A percentile compares a stretch with the other conserved stretches of the same genome.
phyloP scores from a whole-genome alignment of 805 yeast species.

The Hanseniaspora valbyensis region DNA sequence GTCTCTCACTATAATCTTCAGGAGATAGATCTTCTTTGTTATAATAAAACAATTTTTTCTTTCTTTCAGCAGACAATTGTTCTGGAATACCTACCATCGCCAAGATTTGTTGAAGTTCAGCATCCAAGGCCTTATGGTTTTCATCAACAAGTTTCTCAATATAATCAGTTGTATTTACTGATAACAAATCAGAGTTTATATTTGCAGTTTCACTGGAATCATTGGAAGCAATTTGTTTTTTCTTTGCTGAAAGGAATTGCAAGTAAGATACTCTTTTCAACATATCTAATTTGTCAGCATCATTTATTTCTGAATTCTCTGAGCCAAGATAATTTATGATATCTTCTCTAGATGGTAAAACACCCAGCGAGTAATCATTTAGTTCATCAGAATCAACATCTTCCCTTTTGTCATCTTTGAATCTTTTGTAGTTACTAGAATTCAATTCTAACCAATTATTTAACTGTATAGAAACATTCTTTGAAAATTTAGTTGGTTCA shows the following conservation, averaged over 20 bases:
- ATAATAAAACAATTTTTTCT: background rate
- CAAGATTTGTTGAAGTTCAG: constrained; percentile 25
- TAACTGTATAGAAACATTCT: constrained; percentile 45
- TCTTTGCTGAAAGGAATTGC: constrained; percentile 45
- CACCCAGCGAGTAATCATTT: constrained; percentile 18
- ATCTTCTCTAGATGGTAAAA: constrained; percentile 48
- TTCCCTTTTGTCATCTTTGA: constrained; percentile 28
- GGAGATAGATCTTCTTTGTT: constrained; percentile 20
- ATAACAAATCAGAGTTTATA: background rate
- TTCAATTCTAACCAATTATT: constrained; percentile 45
- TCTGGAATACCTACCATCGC: constrained; percentile 18
- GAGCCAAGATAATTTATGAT: constrained; percentile 45
- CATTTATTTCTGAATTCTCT: constrained; percentile 36
- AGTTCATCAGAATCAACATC: constrained; percentile 17
- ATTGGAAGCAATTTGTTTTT: constrained; percentile 25
- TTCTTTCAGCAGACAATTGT: constrained; percentile 13
- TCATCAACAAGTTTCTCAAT: constrained; percentile 19
- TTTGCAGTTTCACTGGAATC: background rate
- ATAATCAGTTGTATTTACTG: constrained; percentile 16
- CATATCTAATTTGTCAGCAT: constrained; percentile 57
- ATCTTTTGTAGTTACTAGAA: constrained; percentile 23
- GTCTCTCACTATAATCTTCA: background rate
- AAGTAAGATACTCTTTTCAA: constrained; percentile 60
- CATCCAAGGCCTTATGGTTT: constrained; percentile 26
- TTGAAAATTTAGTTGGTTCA: constrained; percentile 39